Evolutionary conservation across 2,329 filamentous ascomycete genomes (phyloP), one percentile per base, ranked within the genome.

Genomic region (Tolypocladium sp.): DNA sequence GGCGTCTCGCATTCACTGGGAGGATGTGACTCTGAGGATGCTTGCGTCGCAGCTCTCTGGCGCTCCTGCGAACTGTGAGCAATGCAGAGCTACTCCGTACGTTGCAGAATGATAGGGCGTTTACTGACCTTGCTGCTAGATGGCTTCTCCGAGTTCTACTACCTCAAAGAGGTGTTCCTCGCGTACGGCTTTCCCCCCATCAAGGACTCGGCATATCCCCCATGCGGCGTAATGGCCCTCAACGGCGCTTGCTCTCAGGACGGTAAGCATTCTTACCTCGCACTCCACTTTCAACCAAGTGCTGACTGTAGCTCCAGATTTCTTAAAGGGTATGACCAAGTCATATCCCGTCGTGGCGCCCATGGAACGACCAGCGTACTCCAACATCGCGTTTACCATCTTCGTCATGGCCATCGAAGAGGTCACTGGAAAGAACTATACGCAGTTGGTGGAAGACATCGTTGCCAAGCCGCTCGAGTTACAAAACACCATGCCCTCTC

Each of bases 381-480:
- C 76, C 5, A 77, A 73, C 57, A 62, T 76, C 20, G 73, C 73
- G 0, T 78, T 75, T 59, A 68, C 67, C 17, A 55, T 78, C 8
- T 67, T 76, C 35, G 65, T 67, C 5, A 65, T 75, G 55, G 73
- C 70, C 1, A 60, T 78, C 1, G 68, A 74, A 27, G 55, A 66
- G 1, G 63, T 60, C 22, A 73, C 68, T 0, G 66, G 66, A 0
- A 72, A 70, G 59, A 69, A 61, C 51, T 74, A 69, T 57, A 63
- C 68, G 0, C 53, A 67, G 2, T 61, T 70, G 20, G 38, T 73
- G 0, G n/a, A 64, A 2, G 64, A 69, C 0, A 44, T 64, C 12
- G 22, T 69, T 2, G 57, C 66, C 1, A 17, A 20, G 20, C 62
- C 66, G 0, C 22, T 72, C 0, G 44, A 25, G 0, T 57, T 73